phyloP scores from a whole-genome alignment of 2,329 filamentous ascomycete genomes.

The Cyphellophora europaea region DNA sequence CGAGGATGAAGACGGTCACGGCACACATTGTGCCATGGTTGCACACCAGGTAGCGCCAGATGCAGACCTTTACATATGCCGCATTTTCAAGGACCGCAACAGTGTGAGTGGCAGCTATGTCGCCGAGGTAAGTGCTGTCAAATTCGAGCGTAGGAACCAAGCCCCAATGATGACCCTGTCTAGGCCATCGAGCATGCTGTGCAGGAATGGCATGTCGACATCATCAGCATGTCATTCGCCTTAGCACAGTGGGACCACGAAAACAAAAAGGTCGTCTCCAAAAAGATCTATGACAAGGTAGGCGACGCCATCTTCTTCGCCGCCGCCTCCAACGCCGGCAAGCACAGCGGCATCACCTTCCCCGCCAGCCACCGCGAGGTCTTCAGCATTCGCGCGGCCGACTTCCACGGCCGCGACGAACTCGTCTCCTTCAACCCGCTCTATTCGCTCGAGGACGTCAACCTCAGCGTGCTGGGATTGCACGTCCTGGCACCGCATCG shows the following conservation, averaged over 20 bases:
- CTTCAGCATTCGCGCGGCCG: constrained; percentile 3
- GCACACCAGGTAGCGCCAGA: constrained; percentile 6
- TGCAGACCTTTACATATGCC: constrained; percentile 11
- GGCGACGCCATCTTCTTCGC: constrained; percentile 9
- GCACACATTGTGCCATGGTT: constrained; percentile 9
- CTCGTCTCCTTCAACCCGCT: not conserved
- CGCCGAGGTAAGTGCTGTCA: constrained; percentile 1
- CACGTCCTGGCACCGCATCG: not conserved
- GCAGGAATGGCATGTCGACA: constrained; percentile 16
- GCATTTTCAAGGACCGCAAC: constrained; percentile 2
- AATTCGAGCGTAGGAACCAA: not conserved
- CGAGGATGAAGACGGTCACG: constrained; percentile 9
- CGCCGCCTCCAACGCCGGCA: constrained; percentile 9
- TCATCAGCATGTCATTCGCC: constrained; percentile 22
- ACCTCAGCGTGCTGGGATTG: not conserved
- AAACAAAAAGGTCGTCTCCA: not conserved
- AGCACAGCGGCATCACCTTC: constrained; percentile 1
- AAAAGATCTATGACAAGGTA: not conserved
- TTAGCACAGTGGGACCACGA: constrained; percentile 6
- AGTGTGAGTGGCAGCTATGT: not conserved
- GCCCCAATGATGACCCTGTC: too few species aligned
- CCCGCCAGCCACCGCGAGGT: constrained; percentile 2
- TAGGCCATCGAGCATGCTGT: constrained; percentile 19
- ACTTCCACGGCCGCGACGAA: not conserved
- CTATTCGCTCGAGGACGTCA: not conserved